Evolutionary conservation across 441 rosid genomes (phyloP), one percentile per base, ranked within the genome.

Genomic region (Dalechampia spathulata): DNA sequence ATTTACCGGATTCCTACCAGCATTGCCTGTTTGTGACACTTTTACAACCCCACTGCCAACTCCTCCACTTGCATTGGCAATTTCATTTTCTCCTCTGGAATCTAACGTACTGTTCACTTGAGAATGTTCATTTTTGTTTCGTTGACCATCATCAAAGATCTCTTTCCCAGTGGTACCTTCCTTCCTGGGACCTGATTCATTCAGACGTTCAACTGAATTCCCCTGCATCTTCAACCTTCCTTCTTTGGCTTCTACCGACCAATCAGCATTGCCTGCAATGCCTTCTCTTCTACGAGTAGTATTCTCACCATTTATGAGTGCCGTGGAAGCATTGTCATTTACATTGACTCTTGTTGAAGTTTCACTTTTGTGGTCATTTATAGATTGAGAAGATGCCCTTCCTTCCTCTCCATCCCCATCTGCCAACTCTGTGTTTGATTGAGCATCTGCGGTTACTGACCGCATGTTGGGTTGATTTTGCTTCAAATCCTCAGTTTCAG

Each of bases 401-500:
- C 54, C 22, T 42, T 49, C 16, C 22, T 51, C 26, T 46, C 52
- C n/a, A 25, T 9, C 49, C 48, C 36, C 44, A 20, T 44, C 41
- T 25, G 11, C 39, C 43, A n/a, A 37, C 0, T 16, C 47, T 36
- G 57, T 55, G 30, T 55, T 61, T 10, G 60, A 64, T 15, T 59
- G 74, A 49, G 77, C 77, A 49, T 64, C 63, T 6, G 67, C 15
- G 13, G 66, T 68, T 1, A 50, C 82, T 4, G 74, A 59, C 72
- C 62, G 37, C 10, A 72, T 62, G 40, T 58, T 69, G 46, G 25
- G 44, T 2, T 65, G 62, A 34, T 38, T 32, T 34, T 56, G 71
- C 68, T 73, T 82, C 63, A 82, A 55, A 44, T 68, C 73, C 68
- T 66, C 69, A 21, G 76, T 76, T 50, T 79, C 78, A 19, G 67